Evolutionary conservation across 176 grass and related monocot species (phyloP).

Genomic region (Tuctoria greenei): DNA sequence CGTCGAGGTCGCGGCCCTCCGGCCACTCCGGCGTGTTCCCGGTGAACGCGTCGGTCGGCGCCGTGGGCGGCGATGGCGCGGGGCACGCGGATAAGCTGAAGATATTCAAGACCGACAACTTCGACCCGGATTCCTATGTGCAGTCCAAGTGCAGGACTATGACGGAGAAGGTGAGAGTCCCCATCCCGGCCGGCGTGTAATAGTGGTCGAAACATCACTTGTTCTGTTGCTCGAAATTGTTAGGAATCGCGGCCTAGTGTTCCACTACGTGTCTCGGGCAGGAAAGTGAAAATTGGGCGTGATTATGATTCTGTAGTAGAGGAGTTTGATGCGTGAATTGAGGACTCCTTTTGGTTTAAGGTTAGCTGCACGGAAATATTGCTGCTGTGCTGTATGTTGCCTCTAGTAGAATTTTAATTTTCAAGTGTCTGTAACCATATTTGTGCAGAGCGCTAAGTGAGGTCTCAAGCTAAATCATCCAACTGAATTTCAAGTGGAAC

Average conservation of each 20-base stretch:
- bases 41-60: slow-evolving; percentile 22
- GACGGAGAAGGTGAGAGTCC: slow-evolving; percentile 76
- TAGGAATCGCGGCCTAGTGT: background rate
- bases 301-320: background rate
- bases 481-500: background rate
- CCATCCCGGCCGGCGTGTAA: background rate
- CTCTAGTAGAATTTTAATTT: background rate
- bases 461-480: background rate
- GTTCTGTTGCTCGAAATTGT: background rate
- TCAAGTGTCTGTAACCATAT: background rate
- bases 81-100: slow-evolving; percentile 87
- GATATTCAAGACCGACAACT: slow-evolving; percentile 98
- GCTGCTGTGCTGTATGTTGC: background rate
- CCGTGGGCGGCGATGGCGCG: slow-evolving; percentile 35
- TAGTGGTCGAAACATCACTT: background rate
- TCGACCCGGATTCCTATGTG: slow-evolving; percentile 95
- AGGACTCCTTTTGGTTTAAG: background rate
- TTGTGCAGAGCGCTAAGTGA: background rate
- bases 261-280: background rate
- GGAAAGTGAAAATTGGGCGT: background rate
- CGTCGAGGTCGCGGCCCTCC: slow-evolving; percentile 66
- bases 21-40: slow-evolving; percentile 60
- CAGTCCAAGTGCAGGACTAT: slow-evolving; percentile 93
- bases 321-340: background rate
- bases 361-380: background rate